A percentile compares a stretch with the other conserved stretches of the same genome.
Evolutionary conservation across 352 stramenopile genomes (phyloP).

Genomic region (Pythium sukuiense): DNA sequence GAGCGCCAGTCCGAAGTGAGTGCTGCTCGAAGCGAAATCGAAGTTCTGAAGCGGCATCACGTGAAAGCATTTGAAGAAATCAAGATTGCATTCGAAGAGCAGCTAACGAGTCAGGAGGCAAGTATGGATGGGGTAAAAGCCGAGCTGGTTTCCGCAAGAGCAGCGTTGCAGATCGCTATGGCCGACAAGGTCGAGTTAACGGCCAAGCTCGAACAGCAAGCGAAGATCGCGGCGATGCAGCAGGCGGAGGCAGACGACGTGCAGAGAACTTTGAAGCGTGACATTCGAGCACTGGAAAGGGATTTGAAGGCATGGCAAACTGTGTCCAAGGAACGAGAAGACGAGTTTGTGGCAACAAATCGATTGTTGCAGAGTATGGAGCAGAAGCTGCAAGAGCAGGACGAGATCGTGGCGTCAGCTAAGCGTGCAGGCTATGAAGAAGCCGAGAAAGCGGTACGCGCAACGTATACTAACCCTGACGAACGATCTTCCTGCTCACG

Average conservation of each 20-base stretch:
- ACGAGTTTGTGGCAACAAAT: slow-evolving; percentile 40
- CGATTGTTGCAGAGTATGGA: slow-evolving; percentile 37
- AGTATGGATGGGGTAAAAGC: not conserved
- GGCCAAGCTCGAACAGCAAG: slow-evolving; percentile 18
- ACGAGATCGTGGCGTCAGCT: slow-evolving; percentile 34
- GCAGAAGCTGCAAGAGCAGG: slow-evolving; percentile 38
- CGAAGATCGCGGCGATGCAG: slow-evolving; percentile 10
- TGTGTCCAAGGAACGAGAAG: slow-evolving; percentile 51
- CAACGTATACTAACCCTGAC: not conserved
- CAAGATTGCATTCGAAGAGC: not conserved
- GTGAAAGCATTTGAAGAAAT: slow-evolving; percentile 2
- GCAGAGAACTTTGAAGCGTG: slow-evolving; percentile 49
- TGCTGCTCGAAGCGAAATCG: not conserved
- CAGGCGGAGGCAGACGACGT: slow-evolving; percentile 56
- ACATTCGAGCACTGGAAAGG: slow-evolving; percentile 56
- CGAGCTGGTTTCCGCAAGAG: not conserved
- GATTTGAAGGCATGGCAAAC: slow-evolving; percentile 58
- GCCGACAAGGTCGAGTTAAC: slow-evolving; percentile 14
- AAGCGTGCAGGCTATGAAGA: slow-evolving; percentile 40
- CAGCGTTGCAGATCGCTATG: not conserved
- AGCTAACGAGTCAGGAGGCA: not conserved
- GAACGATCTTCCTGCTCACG: not conserved
- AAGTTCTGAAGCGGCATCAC: not conserved
- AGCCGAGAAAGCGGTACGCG: slow-evolving; percentile 52
- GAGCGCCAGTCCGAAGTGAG: not conserved